Evolutionary conservation across 495 filamentous ascomycete genomes (phyloP).

Genomic region (Trichoderma reesei): DNA sequence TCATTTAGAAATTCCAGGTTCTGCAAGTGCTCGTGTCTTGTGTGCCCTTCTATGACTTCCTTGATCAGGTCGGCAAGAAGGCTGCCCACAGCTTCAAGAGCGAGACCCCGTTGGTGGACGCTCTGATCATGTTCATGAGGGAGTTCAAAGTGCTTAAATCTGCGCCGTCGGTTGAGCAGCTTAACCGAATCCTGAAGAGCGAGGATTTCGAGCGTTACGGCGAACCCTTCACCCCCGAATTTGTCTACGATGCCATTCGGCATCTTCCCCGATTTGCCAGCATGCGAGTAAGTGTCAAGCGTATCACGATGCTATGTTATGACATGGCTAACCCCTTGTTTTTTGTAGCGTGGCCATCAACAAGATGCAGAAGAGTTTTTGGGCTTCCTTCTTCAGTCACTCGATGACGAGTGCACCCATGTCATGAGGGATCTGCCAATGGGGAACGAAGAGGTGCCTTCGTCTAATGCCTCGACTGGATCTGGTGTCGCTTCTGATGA

Average conservation of each 20-base stretch:
- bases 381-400: slow-evolving; percentile 82
- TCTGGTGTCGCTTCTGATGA: slow-evolving; percentile 42
- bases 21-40: slow-evolving; percentile 90
- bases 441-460: slow-evolving; percentile 30
- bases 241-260: slow-evolving; percentile 87
- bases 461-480: slow-evolving; percentile 29
- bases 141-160: slow-evolving; percentile 84
- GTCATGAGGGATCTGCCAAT: slow-evolving; percentile 50
- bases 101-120: slow-evolving; percentile 86
- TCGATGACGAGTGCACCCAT: slow-evolving; percentile 84
- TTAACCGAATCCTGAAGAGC: slow-evolving; percentile 62
- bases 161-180: slow-evolving; percentile 60
- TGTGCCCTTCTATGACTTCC: slow-evolving; percentile 85
- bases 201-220: slow-evolving; percentile 85
- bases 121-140: slow-evolving; percentile 93
- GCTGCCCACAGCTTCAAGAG: slow-evolving; percentile 87
- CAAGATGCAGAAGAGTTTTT: slow-evolving; percentile 98
- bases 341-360: slow-evolving; percentile 71
- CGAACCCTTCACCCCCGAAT: slow-evolving; percentile 85
- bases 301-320: not conserved
- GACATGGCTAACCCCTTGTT: slow-evolving; percentile 19
- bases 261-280: slow-evolving; percentile 77
- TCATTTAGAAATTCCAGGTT: slow-evolving; percentile 43
- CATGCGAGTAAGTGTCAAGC: slow-evolving; percentile 59
- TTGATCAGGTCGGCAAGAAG: slow-evolving; percentile 76